Evolutionary conservation across 306 rosid genomes (phyloP), one percentile per base, ranked within the genome.

Genomic region (Pterocarpus macrocarpus): DNA sequence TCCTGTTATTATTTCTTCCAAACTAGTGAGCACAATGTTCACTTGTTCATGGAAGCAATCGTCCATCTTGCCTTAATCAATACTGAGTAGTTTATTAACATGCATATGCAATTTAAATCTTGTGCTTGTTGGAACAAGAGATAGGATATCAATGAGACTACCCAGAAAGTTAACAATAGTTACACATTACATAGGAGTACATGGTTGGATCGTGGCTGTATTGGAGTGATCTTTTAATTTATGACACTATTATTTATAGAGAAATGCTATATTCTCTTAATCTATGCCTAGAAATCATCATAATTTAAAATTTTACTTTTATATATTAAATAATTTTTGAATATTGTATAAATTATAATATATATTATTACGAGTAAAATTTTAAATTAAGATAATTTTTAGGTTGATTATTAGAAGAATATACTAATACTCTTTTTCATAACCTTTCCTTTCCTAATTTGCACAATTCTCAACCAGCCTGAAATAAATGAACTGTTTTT

Each of bases 11-110:
- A 66, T 68, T 58, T 73, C 16, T 56, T 32, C 41, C 47, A 28
- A 45, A 66, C 53, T 73, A 76, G 36, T 10, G 43, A 0, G 11
- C 38, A 65, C 67, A 33, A 53, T 64, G 50, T 41, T 15, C 75
- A 56, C 15, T 5, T 61, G 58, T 74, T 65, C 64, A 14, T 53
- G 52, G 43, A 66, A 30, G 34, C 45, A 36, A 67, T 45, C 28
- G 41, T 74, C 22, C 75, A 52, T 52, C 28, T 47, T 70, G 34
- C 65, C 30, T 15, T 38, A 10, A 72, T 11, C 13, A 62, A 36
- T 57, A 28, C 12, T 11, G 7, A 69, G 69, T 45, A 44, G 34
- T 62, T 33, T 32, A 44, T 44, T 74, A 58, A 15, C 43, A 74
- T 39, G 34, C 12, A 67, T 67, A 2, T 67, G 36, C 72, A 67